A percentile compares a stretch with the other conserved stretches of the same genome.
Evolutionary conservation across 176 grass and related monocot genomes (phyloP).

Genomic region (bread wheat (Triticum aestivum)): DNA sequence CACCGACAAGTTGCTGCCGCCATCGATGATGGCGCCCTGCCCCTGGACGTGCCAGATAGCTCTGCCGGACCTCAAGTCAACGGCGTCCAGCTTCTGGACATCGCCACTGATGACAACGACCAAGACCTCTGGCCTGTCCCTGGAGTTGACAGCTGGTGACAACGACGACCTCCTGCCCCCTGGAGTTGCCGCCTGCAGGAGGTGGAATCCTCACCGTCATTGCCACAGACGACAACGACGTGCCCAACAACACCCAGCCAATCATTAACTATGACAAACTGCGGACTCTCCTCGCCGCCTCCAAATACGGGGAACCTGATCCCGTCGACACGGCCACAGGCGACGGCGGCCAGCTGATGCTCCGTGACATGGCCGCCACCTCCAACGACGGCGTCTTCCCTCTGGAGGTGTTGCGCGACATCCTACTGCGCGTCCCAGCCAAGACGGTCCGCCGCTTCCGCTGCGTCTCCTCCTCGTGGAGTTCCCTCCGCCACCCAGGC

Average conservation of each 20-base stretch:
- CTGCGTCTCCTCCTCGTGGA: not conserved
- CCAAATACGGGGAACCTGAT: too few species aligned
- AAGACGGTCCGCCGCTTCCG: not conserved
- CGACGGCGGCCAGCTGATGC: not conserved
- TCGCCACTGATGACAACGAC: not conserved
- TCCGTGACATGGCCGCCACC: not conserved
- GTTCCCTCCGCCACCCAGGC: not conserved
- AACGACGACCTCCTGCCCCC: not conserved
- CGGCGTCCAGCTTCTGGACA: not conserved
- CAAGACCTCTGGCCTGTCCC: not conserved
- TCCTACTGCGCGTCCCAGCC: not conserved
- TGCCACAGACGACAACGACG: not conserved
- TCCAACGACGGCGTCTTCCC: constrained; percentile 2
- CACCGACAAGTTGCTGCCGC: too few species aligned
- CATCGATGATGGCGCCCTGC: too few species aligned
- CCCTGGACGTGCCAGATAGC: too few species aligned
- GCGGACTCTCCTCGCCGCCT: not conserved
- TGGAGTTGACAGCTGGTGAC: not conserved
- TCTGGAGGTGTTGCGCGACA: not conserved
- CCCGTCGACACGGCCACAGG: not conserved
- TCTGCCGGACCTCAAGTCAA: not conserved
- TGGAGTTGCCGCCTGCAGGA: not conserved
- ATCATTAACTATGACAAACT: not conserved
- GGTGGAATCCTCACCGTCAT: not conserved
- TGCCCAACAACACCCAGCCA: too few species aligned